phyloP scores from a whole-genome alignment of 2,329 filamentous ascomycete genomes.

The Neocatenulostroma microsporum region DNA sequence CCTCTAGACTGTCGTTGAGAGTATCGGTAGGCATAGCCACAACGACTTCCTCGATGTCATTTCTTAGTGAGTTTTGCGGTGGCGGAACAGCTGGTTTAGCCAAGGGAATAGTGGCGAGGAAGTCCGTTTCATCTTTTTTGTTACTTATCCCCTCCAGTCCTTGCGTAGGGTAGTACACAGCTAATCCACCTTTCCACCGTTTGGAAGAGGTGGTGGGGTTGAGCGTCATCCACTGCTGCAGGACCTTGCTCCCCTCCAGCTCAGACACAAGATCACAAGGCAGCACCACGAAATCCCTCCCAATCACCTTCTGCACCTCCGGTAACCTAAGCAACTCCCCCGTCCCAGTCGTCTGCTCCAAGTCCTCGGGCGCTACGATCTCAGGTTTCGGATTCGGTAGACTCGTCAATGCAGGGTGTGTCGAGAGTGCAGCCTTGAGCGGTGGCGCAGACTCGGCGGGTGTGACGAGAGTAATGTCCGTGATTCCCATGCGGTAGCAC shows the following conservation, averaged over 20 bases:
- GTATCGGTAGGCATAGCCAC: conserved; percentile 83
- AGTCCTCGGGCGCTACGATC: conserved; percentile 64
- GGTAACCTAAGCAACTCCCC: conserved; percentile 79
- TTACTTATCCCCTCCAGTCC: conserved; percentile 56
- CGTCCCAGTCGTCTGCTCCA: conserved; percentile 80
- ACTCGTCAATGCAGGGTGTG: conserved; percentile 67
- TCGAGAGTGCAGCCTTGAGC: conserved; percentile 62
- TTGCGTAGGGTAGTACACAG: conserved; percentile 87
- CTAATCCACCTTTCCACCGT: conserved; percentile 66
- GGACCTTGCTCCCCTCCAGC: conserved; percentile 68
- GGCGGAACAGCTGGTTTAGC: conserved; percentile 50
- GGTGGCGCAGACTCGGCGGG: conserved; percentile 53
- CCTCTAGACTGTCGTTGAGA: conserved; percentile 72
- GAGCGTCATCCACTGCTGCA: conserved; percentile 89
- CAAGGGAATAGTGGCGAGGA: conserved; percentile 69
- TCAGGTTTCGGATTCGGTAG: conserved; percentile 66
- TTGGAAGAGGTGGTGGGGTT: conserved; percentile 22
- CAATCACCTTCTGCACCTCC: conserved; percentile 71
- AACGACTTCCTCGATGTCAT: conserved; percentile 68
- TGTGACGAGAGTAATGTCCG: conserved; percentile 51
- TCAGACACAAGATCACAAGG: conserved; percentile 94
- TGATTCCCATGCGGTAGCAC: conserved; percentile 73
- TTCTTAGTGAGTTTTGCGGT: conserved; percentile 57
- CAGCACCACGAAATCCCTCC: conserved; percentile 78
- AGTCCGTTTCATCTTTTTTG: conserved; percentile 90